A percentile compares a stretch with the other conserved stretches of the same genome.
Evolutionary conservation across 2,329 filamentous ascomycete genomes (phyloP).

Genomic region (Colletotrichum sublineola): DNA sequence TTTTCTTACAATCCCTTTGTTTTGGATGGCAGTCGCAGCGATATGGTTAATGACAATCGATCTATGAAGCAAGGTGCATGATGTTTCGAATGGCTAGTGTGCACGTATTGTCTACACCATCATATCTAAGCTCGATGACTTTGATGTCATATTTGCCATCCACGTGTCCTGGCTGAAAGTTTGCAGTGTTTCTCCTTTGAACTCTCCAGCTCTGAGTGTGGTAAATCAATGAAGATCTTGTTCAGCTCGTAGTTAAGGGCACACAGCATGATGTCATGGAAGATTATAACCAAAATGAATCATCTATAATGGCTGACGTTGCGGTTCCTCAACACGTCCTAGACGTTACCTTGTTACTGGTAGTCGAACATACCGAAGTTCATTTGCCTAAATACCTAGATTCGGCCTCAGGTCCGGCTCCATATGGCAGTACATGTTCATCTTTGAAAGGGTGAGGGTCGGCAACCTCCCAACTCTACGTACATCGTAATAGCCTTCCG

Average conservation of each 20-base stretch:
- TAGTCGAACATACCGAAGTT: neutral
- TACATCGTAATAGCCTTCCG: neutral
- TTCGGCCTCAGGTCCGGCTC: too few relatives aligned
- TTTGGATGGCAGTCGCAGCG: rapidly evolving
- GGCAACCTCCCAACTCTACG: neutral
- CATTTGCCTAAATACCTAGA: neutral
- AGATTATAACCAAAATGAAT: neutral
- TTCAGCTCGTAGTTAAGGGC: neutral
- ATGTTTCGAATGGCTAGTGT: too few relatives aligned
- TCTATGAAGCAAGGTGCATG: too few relatives aligned
- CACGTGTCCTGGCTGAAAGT: too few relatives aligned
- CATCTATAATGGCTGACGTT: neutral
- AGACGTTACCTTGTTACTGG: neutral
- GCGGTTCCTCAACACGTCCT: too few relatives aligned
- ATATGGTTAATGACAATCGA: rapidly evolving
- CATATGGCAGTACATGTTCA: neutral
- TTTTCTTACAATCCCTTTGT: neutral
- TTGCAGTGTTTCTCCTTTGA: neutral
- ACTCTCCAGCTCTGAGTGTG: neutral
- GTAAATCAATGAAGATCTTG: too few relatives aligned
- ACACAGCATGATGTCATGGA: neutral
- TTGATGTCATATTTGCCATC: neutral
- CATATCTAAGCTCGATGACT: too few relatives aligned
- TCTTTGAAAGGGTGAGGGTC: neutral
- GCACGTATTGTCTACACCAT: neutral